Conservation (phyloP, 1,139 yeast species). For the Saccharomycopsis phalli region DNA sequence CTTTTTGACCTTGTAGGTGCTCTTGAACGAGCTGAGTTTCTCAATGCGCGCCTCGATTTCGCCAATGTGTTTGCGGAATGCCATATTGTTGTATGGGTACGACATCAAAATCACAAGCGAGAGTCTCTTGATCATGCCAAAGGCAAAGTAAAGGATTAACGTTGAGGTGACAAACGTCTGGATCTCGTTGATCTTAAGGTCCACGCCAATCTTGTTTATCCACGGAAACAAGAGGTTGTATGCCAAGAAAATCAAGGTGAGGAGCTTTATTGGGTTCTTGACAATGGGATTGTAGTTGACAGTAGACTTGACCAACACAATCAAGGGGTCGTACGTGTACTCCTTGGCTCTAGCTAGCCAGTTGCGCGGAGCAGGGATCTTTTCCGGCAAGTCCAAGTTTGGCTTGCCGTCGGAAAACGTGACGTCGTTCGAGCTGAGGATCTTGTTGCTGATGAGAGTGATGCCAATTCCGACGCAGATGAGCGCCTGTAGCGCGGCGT, state of each 20-base stretch:
- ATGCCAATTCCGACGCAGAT: slow-evolving; percentile 27
- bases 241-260: slow-evolving; percentile 12
- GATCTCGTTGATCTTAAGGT: slow-evolving; percentile 37
- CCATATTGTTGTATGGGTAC: slow-evolving; percentile 39
- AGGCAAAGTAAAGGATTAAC: slow-evolving; percentile 44
- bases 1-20: slow-evolving; percentile 39
- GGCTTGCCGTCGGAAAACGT: slow-evolving; percentile 3
- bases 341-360: not conserved
- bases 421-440: slow-evolving; percentile 6
- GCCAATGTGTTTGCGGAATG: slow-evolving; percentile 32
- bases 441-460: slow-evolving; percentile 24
- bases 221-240: slow-evolving; percentile 16
- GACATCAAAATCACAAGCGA: slow-evolving; percentile 47
- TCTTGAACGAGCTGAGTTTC: slow-evolving; percentile 41
- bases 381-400: slow-evolving; percentile 8
- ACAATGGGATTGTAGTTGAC: slow-evolving; percentile 22
- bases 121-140: slow-evolving; percentile 42
- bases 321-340: slow-evolving; percentile 6
- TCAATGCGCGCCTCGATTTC: slow-evolving; percentile 29
- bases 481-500: slow-evolving; percentile 26
- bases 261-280: slow-evolving; percentile 18
- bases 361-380: not conserved
- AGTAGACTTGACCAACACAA: slow-evolving; percentile 5
- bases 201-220: slow-evolving; percentile 28
- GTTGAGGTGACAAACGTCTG: slow-evolving; percentile 44